These are phyloP conservation scores for Chalara sp. DNA, from an alignment of 2,329 filamentous ascomycete genomes.

Conservation along the genomic window DNA sequence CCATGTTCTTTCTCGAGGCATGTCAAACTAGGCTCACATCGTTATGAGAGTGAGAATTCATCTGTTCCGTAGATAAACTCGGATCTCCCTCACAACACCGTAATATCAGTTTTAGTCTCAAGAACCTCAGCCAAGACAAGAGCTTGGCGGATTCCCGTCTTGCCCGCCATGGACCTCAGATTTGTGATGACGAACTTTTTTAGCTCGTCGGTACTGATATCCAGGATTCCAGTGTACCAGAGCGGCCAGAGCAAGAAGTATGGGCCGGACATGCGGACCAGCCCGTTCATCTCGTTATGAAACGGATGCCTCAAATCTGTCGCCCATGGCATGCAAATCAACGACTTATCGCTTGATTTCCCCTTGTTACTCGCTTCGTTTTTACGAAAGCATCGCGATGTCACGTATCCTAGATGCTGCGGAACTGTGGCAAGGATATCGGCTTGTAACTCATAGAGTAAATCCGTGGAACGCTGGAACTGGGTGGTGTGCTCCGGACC, in stretches of 20 bases:
- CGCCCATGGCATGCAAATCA: background rate
- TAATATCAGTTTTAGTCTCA: background rate
- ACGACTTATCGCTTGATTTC: background rate
- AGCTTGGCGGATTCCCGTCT: slow-evolving; percentile 18
- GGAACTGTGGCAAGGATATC: slow-evolving; percentile 23
- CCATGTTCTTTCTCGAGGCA: no score
- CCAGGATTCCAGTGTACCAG: slow-evolving; percentile 17
- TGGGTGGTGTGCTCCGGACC: slow-evolving; percentile 7
- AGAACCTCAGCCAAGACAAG: slow-evolving; percentile 10
- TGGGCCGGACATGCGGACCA: slow-evolving; percentile 8
- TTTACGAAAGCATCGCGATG: background rate
- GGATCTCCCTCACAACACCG: background rate
- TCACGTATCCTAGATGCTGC: slow-evolving; percentile 11
- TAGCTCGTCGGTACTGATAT: slow-evolving; percentile 13
- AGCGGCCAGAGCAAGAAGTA: slow-evolving; percentile 21
- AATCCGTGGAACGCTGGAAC: slow-evolving; percentile 3
- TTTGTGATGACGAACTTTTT: slow-evolving; percentile 15
- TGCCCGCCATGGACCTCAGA: slow-evolving; percentile 12
- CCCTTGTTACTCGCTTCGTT: background rate
- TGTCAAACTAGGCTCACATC: no score
- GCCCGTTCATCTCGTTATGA: background rate
- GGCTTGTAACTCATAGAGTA: slow-evolving; percentile 13
- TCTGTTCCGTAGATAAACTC: no score
- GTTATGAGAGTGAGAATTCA: no score
- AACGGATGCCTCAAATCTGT: background rate